phyloP scores from a whole-genome alignment of 2,329 filamentous ascomycete genomes.

The Fusarium newnesense region DNA sequence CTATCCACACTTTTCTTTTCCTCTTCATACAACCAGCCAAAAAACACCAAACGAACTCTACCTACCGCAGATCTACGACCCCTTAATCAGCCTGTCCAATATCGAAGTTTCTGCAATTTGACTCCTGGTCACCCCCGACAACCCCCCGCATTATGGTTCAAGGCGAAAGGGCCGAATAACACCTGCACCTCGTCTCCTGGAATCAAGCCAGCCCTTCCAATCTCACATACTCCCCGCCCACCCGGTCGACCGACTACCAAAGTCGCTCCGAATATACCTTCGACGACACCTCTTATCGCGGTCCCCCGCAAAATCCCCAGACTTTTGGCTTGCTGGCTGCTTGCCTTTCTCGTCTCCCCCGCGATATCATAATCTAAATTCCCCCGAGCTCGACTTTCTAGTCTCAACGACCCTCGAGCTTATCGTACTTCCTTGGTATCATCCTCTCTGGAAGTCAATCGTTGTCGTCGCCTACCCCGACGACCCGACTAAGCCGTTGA shows the following conservation, averaged over 20 bases:
- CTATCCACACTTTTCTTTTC: conserved; percentile 29
- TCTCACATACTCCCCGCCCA: conserved; percentile 27
- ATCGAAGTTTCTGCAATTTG: conserved; percentile 5
- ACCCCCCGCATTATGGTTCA: conserved; percentile 48
- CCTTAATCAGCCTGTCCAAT: background rate
- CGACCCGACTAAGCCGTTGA: conserved; percentile 5
- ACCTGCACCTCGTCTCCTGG: conserved; percentile 45
- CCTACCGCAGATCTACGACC: background rate
- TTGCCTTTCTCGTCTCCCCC: conserved; percentile 12
- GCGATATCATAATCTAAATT: conserved; percentile 12
- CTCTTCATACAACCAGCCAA: background rate
- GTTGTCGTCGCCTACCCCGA: conserved; percentile 13
- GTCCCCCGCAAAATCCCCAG: conserved; percentile 47
- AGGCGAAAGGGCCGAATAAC: conserved; percentile 53
- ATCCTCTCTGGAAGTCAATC: conserved; percentile 24
- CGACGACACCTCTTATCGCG: conserved; percentile 33
- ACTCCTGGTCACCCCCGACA: conserved; percentile 27
- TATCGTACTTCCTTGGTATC: conserved; percentile 2
- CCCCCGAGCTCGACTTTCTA: conserved; percentile 17
- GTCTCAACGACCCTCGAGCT: conserved; percentile 4
- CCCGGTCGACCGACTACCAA: conserved; percentile 35
- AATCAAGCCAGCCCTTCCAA: conserved; percentile 34
- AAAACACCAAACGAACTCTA: conserved; percentile 5
- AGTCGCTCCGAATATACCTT: conserved; percentile 39
- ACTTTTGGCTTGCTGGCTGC: conserved; percentile 39